Percentiles rank a stretch among this genome's conserved stretches.
These are phyloP conservation scores for Trypethelium eluteriae DNA, from an alignment of 495 filamentous ascomycete species.

Conservation along the genomic window DNA sequence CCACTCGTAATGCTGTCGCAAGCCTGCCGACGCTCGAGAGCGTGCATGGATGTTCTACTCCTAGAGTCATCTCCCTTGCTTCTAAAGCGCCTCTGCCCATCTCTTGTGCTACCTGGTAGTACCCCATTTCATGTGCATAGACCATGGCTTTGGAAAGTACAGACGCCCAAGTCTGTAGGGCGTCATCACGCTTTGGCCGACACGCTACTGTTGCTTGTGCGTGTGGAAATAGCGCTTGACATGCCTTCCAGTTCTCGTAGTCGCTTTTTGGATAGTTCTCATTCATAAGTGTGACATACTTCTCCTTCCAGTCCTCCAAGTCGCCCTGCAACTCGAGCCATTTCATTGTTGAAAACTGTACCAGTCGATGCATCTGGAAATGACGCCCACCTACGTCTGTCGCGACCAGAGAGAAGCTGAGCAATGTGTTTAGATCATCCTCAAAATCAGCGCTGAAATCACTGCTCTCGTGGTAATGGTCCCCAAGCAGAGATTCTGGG, in stretches of 20 bases:
- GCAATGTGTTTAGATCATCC: conserved; percentile 24
- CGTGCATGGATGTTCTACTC: neutral
- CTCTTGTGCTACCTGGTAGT: conserved; percentile 17
- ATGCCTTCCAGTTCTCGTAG: conserved; percentile 31
- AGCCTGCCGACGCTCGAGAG: neutral
- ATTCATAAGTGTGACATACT: conserved; percentile 6
- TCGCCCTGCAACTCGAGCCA: neutral
- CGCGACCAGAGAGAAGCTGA: conserved; percentile 32
- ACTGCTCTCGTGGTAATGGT: conserved; percentile 9
- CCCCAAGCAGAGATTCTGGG: conserved; percentile 21
- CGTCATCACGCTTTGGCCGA: conserved; percentile 10
- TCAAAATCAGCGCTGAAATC: conserved; percentile 21
- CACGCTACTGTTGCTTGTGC: conserved; percentile 23
- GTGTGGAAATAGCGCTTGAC: conserved; percentile 30
- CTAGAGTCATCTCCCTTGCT: conserved; percentile 16
- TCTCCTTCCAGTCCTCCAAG: conserved; percentile 25
- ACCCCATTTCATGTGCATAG: conserved; percentile 3
- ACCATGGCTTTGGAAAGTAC: neutral
- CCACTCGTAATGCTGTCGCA: neutral
- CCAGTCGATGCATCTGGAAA: conserved; percentile 16
- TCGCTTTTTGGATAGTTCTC: conserved; percentile 3
- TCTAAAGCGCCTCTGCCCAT: conserved; percentile 20
- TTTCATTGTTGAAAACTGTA: conserved; percentile 11
- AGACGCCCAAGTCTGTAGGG: conserved; percentile 19
- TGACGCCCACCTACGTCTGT: neutral